Percentiles rank a stretch among this genome's conserved stretches.
Evolutionary conservation across 2,329 filamentous ascomycete genomes (phyloP).

Genomic region (Alternaria sp.): DNA sequence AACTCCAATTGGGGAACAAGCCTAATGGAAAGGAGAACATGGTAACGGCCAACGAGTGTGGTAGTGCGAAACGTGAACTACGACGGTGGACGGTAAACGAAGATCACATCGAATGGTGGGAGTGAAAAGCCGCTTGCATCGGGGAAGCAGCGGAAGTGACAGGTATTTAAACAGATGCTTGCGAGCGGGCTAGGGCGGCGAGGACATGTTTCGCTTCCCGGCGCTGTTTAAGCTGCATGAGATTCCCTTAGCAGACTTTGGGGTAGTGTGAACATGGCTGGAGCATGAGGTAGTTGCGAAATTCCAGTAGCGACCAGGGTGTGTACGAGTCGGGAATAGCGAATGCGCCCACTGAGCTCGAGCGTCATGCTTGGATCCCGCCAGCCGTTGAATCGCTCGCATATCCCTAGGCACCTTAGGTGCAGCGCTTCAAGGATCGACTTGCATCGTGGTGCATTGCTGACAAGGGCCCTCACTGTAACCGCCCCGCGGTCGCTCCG

Average conservation of each 20-base stretch:
- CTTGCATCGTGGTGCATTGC: slow-evolving; percentile 38
- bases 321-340: slow-evolving; percentile 43
- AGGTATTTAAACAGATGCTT: slow-evolving; percentile 54
- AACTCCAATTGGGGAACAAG: slow-evolving; percentile 52
- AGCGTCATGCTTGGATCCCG: slow-evolving; percentile 53
- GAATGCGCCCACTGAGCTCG: slow-evolving; percentile 40
- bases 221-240: slow-evolving; percentile 53
- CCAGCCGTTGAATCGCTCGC: slow-evolving; percentile 52
- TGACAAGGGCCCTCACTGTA: slow-evolving; percentile 25
- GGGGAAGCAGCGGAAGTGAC: slow-evolving; percentile 49
- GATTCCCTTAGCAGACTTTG: slow-evolving; percentile 52
- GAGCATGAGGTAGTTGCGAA: slow-evolving; percentile 53
- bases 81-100: slow-evolving; percentile 46
- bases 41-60: slow-evolving; percentile 50
- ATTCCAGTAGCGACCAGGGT: slow-evolving; percentile 44
- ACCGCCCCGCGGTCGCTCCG: slow-evolving; percentile 40
- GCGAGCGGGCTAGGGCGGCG: slow-evolving; percentile 50
- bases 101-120: slow-evolving; percentile 53
- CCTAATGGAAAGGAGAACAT: slow-evolving; percentile 52
- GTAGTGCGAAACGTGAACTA: slow-evolving; percentile 46
- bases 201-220: slow-evolving; percentile 52
- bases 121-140: slow-evolving; percentile 51
- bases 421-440: slow-evolving; percentile 47
- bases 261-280: slow-evolving; percentile 53
- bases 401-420: slow-evolving; percentile 47